Base-by-base conservation (phyloP, 1,284 basidiomycete species). In the Acaromyces ingoldii region DNA sequence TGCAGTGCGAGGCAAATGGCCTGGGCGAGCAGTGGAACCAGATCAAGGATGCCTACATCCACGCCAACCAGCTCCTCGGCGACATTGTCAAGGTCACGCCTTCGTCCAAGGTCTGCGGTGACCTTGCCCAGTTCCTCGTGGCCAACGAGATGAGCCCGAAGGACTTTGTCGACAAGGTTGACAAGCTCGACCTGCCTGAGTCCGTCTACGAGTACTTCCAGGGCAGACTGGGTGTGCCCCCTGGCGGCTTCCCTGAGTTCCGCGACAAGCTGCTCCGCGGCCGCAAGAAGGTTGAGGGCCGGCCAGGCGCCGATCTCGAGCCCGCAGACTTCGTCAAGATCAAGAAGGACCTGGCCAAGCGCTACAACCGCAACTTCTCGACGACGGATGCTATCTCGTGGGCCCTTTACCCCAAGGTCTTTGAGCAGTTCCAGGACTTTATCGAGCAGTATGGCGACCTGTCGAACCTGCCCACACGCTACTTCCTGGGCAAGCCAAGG, bases 1-100 rank as follows among this genome's bases (percentile, higher is more conserved):
- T 99, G 89, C 95, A 98, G 85, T 91, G 93, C 61, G 83, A 91
- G 53, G 92, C 97, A 78, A 85, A 98, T 49, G 95, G 95, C 62
- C 84, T 99, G 34, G 92, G 95, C 59, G 90, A 90, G 19, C 92
- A 97, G 77, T 99, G 95, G 95, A 84, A 69, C 86, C 92, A 91
- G 75, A 91, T 99, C 81, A 99, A 99, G 82, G 86, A 86, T 81
- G 95, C 95, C 78, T 99, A 99, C 78, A 91, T 96, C 67, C 61
- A 72, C 59, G 74, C 74, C 51, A 76, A 76, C 62, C 68, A 72
- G 65, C 74, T 91, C 83, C 97, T 95, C 76, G 95, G 95, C 47
- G 92, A 97, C 74, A 88, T 99, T 75, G 87, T 98, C 81, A 99
- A 99, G 82, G 93, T 98, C 67, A 99, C 95, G 22, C 95, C 95